Percentiles rank a stretch among this genome's conserved stretches.
Conservation (phyloP, 169 alveolate genomes). For the Plasmodium berghei region DNA sequence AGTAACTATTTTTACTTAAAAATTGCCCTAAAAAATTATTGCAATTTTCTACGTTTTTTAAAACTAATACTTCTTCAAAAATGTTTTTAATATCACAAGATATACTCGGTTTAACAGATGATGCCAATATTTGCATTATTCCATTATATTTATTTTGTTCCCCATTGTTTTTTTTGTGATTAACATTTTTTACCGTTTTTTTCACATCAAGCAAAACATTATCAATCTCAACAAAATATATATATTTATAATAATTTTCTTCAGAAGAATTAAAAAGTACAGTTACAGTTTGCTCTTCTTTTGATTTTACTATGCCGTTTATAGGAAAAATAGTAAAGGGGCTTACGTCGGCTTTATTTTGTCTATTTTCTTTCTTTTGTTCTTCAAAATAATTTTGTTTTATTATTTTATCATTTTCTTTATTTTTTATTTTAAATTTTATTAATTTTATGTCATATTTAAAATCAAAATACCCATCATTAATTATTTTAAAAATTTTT, state of each 20-base stretch:
- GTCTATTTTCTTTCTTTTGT: neutral
- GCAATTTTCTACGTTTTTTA: conserved; percentile 25
- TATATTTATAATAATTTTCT: conserved; percentile 64
- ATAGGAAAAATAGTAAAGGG: conserved; percentile 60
- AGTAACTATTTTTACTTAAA: conserved; percentile 59
- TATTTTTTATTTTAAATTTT: conserved; percentile 42
- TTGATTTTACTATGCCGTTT: conserved; percentile 51
- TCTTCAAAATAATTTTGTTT: neutral
- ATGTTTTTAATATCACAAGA: conserved; percentile 58
- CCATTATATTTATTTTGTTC: conserved; percentile 3
- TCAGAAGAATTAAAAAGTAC: conserved; percentile 62
- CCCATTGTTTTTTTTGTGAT: conserved; percentile 1
- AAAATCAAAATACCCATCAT: conserved; percentile 70
- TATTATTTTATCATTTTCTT: conserved; percentile 13
- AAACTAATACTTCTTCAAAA: conserved; percentile 57
- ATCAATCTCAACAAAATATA: conserved; percentile 45
- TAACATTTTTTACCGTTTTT: neutral
- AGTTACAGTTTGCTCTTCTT: conserved; percentile 50
- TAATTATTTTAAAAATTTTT: conserved; percentile 54
- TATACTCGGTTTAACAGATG: conserved; percentile 62
- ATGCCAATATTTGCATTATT: conserved; percentile 48
- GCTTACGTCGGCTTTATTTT: neutral
- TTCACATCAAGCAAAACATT: conserved; percentile 8
- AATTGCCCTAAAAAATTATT: conserved; percentile 17
- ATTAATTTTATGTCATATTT: conserved; percentile 50